These are phyloP conservation scores for Colletotrichum navitas DNA, from an alignment of 2,329 filamentous ascomycete genomes.

Conservation along the genomic window DNA sequence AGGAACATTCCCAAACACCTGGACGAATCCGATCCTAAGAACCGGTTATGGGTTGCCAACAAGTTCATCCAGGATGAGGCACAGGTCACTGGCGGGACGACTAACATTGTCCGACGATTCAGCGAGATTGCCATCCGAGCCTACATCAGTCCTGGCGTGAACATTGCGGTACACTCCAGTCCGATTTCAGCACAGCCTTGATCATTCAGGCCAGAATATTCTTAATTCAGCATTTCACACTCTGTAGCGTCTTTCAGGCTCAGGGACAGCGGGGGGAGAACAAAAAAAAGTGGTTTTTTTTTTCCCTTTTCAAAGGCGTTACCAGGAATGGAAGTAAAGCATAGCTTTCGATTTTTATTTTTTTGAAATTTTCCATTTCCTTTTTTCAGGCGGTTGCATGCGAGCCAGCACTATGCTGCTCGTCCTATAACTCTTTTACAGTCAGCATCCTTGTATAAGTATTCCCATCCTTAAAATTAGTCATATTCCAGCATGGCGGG, in stretches of 20 bases:
- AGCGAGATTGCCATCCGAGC: slow-evolving; percentile 75
- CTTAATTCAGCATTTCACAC: slow-evolving; percentile 25
- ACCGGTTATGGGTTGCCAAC: slow-evolving; percentile 76
- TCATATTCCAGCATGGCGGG: slow-evolving; percentile 37
- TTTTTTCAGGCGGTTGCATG: slow-evolving; percentile 25
- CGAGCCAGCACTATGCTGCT: slow-evolving; percentile 29
- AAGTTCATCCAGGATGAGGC: slow-evolving; percentile 77
- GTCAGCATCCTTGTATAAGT: slow-evolving; percentile 38
- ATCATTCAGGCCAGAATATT: not conserved
- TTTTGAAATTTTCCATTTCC: slow-evolving; percentile 9
- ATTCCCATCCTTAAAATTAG: slow-evolving; percentile 29
- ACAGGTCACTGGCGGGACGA: slow-evolving; percentile 74
- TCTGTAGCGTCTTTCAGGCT: slow-evolving; percentile 35
- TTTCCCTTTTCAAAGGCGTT: slow-evolving; percentile 26
- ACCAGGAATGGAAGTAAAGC: slow-evolving; percentile 29
- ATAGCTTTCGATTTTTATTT: slow-evolving; percentile 29
- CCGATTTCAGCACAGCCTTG: slow-evolving; percentile 19
- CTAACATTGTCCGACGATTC: slow-evolving; percentile 78
- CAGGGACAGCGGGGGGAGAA: slow-evolving; percentile 3
- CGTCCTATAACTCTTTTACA: slow-evolving; percentile 25
- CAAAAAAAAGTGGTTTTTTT: slow-evolving; percentile 15
- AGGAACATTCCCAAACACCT: slow-evolving; percentile 69
- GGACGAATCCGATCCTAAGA: slow-evolving; percentile 75
- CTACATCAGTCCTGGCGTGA: slow-evolving; percentile 66
- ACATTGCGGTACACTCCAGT: slow-evolving; percentile 51